Evolutionary conservation across 306 rosid species (phyloP).

Genomic region (Oxytropis ochrocephala): DNA sequence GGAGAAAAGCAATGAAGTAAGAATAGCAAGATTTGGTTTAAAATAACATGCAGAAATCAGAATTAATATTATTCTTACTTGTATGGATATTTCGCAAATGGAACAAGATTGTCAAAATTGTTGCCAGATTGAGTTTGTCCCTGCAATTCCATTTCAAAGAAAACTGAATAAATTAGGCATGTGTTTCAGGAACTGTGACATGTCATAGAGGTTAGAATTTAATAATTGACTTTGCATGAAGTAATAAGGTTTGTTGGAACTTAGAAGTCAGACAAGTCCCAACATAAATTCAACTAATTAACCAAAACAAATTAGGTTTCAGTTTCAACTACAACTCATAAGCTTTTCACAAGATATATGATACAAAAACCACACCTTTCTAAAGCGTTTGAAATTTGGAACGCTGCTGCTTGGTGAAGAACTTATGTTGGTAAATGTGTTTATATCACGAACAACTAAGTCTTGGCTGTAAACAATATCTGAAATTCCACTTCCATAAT

Average conservation of each 20-base stretch:
- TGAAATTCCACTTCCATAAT: conserved; percentile 41
- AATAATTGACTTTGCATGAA: background rate
- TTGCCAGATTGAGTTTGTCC: conserved; percentile 60
- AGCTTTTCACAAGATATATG: conserved; percentile 5
- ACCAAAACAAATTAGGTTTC: conserved; percentile 3
- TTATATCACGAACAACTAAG: conserved; percentile 56
- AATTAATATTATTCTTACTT: conserved; percentile 45
- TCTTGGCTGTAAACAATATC: conserved; percentile 43
- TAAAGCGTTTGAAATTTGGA: conserved; percentile 67
- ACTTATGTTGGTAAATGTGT: background rate
- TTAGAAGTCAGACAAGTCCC: background rate
- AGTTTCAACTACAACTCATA: conserved; percentile 3
- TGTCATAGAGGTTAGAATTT: background rate
- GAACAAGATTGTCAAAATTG: conserved; percentile 70
- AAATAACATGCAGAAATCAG: conserved; percentile 6
- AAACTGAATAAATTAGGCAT: conserved; percentile 13
- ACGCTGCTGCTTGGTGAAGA: conserved; percentile 35
- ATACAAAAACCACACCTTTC: conserved; percentile 52
- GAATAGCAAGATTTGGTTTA: background rate
- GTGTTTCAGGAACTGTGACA: background rate
- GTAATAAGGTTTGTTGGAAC: background rate
- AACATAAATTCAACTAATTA: conserved; percentile 10
- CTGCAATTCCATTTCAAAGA: conserved; percentile 44
- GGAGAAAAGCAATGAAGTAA: background rate
- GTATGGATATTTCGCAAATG: conserved; percentile 71